These are phyloP conservation scores for Trichosporon sp. DNA, from an alignment of 1,284 basidiomycete genomes.

Conservation along the genomic window DNA sequence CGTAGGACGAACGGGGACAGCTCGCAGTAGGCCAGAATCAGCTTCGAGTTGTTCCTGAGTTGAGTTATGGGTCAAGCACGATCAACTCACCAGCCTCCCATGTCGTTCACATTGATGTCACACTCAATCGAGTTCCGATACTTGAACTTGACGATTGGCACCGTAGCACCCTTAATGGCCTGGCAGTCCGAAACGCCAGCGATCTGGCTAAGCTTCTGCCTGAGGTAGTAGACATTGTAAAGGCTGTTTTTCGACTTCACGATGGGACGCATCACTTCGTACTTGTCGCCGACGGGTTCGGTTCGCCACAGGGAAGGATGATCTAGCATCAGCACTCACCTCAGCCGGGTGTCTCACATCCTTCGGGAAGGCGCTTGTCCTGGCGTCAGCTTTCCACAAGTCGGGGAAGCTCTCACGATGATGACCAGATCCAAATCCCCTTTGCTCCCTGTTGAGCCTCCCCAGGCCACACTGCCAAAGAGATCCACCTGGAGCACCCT, in stretches of 20 bases:
- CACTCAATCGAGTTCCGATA: slow-evolving; percentile 36
- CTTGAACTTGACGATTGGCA: slow-evolving; percentile 56
- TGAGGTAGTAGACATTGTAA: slow-evolving; percentile 42
- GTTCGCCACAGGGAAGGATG: slow-evolving; percentile 22
- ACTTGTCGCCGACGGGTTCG: slow-evolving; percentile 13
- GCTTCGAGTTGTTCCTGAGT: slow-evolving; percentile 52
- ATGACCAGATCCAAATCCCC: slow-evolving; percentile 54
- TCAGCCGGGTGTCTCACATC: slow-evolving; percentile 40
- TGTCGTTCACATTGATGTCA: slow-evolving; percentile 56
- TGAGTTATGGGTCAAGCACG: background rate
- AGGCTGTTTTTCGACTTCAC: slow-evolving; percentile 20
- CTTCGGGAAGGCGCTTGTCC: slow-evolving; percentile 43
- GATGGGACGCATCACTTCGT: background rate
- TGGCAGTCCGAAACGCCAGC: slow-evolving; percentile 34
- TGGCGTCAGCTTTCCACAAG: slow-evolving; percentile 29
- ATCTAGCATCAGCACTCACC: slow-evolving; percentile 19
- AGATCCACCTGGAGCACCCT: slow-evolving; percentile 50
- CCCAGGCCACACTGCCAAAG: slow-evolving; percentile 57
- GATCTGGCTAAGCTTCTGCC: slow-evolving; percentile 28
- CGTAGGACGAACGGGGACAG: slow-evolving; percentile 53
- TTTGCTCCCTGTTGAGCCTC: slow-evolving; percentile 47
- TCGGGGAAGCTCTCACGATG: slow-evolving; percentile 35
- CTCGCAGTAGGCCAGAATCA: slow-evolving; percentile 55
- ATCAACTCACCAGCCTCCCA: slow-evolving; percentile 50
- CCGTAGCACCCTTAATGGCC: slow-evolving; percentile 41